Conservation (phyloP, 2,329 filamentous ascomycete genomes). For the Exophiala sideris region DNA sequence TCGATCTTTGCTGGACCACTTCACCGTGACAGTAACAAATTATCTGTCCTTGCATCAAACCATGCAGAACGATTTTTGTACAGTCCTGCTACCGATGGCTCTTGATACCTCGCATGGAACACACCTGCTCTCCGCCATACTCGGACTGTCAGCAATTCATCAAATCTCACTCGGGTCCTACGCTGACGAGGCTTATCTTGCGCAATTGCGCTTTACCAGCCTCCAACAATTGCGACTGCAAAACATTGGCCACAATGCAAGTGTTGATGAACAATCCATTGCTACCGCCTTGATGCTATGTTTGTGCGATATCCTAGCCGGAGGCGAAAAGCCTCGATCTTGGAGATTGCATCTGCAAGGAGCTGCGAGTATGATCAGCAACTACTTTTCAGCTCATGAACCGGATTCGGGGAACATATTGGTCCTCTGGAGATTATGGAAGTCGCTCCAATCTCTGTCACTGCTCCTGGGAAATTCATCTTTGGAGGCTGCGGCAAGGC, state of each 20-base stretch:
- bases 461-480: neutral
- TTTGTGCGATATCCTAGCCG: neutral
- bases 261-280: conserved; percentile 1
- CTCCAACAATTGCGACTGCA: conserved; percentile 1
- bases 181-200: neutral
- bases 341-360: neutral
- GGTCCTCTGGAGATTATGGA: conserved; percentile 1
- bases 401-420: neutral
- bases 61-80: conserved; percentile 5
- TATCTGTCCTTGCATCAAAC: neutral
- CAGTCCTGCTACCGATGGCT: neutral
- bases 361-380: neutral
- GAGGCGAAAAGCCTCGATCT: neutral
- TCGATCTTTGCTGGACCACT: neutral
- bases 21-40: neutral
- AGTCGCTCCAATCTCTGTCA: conserved; percentile 1
- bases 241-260: neutral
- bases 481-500: neutral
- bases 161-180: conserved; percentile 1
- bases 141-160: neutral
- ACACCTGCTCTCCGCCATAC: neutral
- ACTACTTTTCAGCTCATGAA: neutral
- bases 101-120: neutral
- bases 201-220: neutral
- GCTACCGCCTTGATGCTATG: neutral